Conservation (phyloP, 257 asterid genomes). For the Scutellaria galericulata region DNA sequence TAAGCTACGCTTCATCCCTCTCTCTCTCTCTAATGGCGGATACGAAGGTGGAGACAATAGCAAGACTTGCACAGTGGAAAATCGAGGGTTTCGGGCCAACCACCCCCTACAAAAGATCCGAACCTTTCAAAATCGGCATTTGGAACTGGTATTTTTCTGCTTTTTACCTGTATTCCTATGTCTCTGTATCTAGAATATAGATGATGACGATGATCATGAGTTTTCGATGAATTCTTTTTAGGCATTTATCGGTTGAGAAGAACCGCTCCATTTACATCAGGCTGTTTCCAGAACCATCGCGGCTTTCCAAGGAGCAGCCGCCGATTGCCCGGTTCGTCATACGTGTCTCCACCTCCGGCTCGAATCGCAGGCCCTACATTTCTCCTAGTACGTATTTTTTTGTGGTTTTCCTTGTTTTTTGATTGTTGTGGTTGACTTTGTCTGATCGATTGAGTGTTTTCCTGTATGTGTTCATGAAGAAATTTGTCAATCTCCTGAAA, state of each 20-base stretch:
- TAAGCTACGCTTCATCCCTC: background rate
- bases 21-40: constrained; percentile 53
- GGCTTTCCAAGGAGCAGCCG: constrained; percentile 84
- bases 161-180: background rate
- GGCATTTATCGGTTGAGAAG: constrained; percentile 81
- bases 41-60: constrained; percentile 81
- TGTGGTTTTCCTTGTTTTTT: background rate
- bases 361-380: constrained; percentile 73
- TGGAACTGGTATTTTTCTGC: constrained; percentile 78
- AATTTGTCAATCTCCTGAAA: background rate
- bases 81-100: constrained; percentile 73
- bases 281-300: constrained; percentile 79
- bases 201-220: constrained; percentile 15
- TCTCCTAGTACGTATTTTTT: constrained; percentile 64
- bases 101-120: constrained; percentile 80
- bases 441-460: constrained; percentile 23
- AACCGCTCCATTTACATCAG: constrained; percentile 73
- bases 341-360: constrained; percentile 65
- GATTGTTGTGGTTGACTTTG: constrained; percentile 16
- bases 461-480: background rate
- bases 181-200: background rate
- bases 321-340: constrained; percentile 86
- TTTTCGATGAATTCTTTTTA: constrained; percentile 25
- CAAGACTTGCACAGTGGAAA: constrained; percentile 94
- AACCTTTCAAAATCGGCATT: constrained; percentile 85